These are phyloP conservation scores for Salix viminalis DNA, from an alignment of 345 rosid species.

Conservation along the genomic window DNA sequence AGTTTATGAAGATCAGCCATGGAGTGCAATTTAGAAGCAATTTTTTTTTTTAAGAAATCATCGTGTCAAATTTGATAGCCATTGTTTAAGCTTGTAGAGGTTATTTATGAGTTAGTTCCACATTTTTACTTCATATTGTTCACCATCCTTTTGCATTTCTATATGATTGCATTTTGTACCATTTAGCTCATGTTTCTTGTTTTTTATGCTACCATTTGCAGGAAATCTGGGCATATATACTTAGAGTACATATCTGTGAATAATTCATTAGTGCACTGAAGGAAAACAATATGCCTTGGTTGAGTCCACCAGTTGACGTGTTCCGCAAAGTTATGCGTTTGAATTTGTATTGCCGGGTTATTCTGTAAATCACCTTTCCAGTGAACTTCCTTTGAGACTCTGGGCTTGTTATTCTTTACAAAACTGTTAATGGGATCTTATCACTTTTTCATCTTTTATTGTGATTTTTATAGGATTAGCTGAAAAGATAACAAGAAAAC, in stretches of 20 bases:
- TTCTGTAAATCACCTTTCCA: slow-evolving; percentile 44
- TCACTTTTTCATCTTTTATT: slow-evolving; percentile 29
- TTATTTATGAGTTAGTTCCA: background rate
- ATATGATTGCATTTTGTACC: background rate
- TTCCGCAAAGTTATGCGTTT: slow-evolving; percentile 51
- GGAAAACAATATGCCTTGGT: slow-evolving; percentile 65
- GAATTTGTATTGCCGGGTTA: slow-evolving; percentile 84
- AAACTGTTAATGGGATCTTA: slow-evolving; percentile 43
- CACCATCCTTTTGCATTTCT: background rate
- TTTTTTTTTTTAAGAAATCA: background rate
- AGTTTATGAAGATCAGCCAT: background rate
- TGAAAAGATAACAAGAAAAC: slow-evolving; percentile 16
- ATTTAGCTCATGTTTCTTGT: background rate
- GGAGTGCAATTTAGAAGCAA: background rate
- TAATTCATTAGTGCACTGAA: slow-evolving; percentile 1
- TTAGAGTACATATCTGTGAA: background rate
- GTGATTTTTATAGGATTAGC: slow-evolving; percentile 51
- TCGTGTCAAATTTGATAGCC: background rate
- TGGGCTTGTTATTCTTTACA: slow-evolving; percentile 3
- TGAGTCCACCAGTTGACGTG: slow-evolving; percentile 46
- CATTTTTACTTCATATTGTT: background rate
- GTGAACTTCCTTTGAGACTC: background rate
- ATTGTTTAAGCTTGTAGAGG: background rate
- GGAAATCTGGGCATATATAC: background rate
- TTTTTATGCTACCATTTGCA: background rate